Conservation (phyloP, 352 stramenopile species). For the Halophytophthora batemanensis region DNA sequence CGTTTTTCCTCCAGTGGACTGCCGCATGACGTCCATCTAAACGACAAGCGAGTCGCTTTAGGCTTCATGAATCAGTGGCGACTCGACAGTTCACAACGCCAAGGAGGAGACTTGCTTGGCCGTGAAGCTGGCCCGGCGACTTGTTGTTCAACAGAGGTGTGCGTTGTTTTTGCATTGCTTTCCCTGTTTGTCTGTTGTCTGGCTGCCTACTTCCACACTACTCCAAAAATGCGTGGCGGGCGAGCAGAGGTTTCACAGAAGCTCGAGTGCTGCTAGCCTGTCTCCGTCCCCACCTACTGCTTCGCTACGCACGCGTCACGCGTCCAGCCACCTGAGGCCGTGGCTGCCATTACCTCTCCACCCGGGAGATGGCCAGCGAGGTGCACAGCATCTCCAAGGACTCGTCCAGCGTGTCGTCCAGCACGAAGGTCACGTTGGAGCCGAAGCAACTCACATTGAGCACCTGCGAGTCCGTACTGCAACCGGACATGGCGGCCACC, state of each 20-base stretch:
- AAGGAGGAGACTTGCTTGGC: slow-evolving; percentile 3
- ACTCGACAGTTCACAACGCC: too few relatives aligned
- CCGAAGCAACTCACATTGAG: slow-evolving; percentile 86
- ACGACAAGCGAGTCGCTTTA: too few relatives aligned
- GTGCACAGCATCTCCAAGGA: slow-evolving; percentile 63
- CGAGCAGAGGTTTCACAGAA: slow-evolving; percentile 7
- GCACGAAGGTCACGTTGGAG: slow-evolving; percentile 80
- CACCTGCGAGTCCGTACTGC: slow-evolving; percentile 74
- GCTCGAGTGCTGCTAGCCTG: slow-evolving; percentile 6
- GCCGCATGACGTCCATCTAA: neutral
- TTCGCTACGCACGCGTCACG: slow-evolving; percentile 5
- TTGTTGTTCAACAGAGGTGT: slow-evolving; percentile 32
- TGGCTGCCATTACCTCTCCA: slow-evolving; percentile 43
- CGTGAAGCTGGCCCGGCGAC: slow-evolving; percentile 21
- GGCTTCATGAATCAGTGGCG: too few relatives aligned
- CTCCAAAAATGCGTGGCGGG: slow-evolving; percentile 5
- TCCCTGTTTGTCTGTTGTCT: neutral
- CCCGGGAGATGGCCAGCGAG: slow-evolving; percentile 63
- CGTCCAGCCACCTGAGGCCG: slow-evolving; percentile 10
- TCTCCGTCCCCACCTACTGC: slow-evolving; percentile 5
- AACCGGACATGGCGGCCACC: slow-evolving; percentile 82
- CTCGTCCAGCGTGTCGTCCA: slow-evolving; percentile 75
- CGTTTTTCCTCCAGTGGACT: slow-evolving; percentile 1
- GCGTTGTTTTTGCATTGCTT: slow-evolving; percentile 18
- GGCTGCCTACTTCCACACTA: neutral